A percentile compares a stretch with the other conserved stretches of the same genome.
These are phyloP conservation scores for Athelia sp. DNA, from an alignment of 1,284 basidiomycete genomes.

Conservation along the genomic window DNA sequence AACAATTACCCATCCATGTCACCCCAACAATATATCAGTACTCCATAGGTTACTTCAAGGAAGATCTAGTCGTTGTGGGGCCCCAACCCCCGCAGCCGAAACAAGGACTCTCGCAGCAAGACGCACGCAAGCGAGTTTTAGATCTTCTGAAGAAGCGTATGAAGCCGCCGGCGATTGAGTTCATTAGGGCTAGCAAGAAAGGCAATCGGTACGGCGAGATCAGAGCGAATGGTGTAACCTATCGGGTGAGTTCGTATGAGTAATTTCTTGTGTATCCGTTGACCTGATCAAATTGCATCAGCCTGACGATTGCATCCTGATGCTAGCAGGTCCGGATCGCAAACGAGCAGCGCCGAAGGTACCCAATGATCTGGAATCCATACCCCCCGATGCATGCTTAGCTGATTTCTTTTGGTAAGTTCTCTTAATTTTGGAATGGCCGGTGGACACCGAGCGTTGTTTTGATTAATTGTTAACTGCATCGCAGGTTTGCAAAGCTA, in stretches of 20 bases:
- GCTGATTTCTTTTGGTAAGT: conserved; percentile 58
- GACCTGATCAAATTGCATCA: neutral
- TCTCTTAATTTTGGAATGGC: conserved; percentile 1
- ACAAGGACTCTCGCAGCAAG: neutral
- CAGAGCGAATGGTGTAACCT: too few relatives aligned
- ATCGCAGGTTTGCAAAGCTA: conserved; percentile 64
- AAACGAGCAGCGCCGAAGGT: conserved; percentile 19
- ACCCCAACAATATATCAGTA: conserved; percentile 52
- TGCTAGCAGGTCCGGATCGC: conserved; percentile 32
- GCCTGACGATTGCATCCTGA: conserved; percentile 29
- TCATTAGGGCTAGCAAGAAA: too few relatives aligned
- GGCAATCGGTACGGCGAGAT: too few relatives aligned
- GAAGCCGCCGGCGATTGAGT: too few relatives aligned
- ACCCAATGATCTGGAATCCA: conserved; percentile 21
- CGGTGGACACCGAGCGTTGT: conserved; percentile 2
- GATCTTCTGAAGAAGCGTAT: too few relatives aligned
- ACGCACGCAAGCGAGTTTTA: too few relatives aligned
- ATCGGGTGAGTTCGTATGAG: too few relatives aligned
- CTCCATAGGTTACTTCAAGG: conserved; percentile 39
- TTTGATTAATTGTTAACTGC: too few relatives aligned
- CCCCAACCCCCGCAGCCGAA: neutral
- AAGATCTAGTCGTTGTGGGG: neutral
- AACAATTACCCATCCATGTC: conserved; percentile 52
- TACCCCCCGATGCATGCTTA: conserved; percentile 33
- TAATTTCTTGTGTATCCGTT: too few relatives aligned